Base-by-base conservation (phyloP, 306 rosid species). In the Rosa multiflora region DNA sequence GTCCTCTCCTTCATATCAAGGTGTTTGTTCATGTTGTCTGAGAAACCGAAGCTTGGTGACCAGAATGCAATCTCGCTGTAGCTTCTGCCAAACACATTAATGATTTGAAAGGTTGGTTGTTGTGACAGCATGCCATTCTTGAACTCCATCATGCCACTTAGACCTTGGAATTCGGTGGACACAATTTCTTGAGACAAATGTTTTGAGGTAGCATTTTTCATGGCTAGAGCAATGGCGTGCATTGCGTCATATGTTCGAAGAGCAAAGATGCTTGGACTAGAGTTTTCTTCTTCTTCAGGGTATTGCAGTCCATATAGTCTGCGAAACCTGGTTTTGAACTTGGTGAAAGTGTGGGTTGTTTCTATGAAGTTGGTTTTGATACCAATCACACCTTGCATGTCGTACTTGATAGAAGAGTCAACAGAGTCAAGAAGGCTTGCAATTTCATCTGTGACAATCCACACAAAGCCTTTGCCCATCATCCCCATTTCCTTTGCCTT, bases 361-460 rank as follows among this genome's bases (percentile, higher is more conserved):
- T 83, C 88, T 12, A 47, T 46, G 55, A 88, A 84, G 40, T 74
- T 78, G 18, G 87, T 84, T 81, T 80, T 82, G 43, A 90, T 74
- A 40, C 94, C 94, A 75, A 92, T n/a, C 8, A 92, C 81, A 37
- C 90, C 91, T 83, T 87, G 89, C 97, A 92, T 88, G 76, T 78
- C 76, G 26, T 8, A 21, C 51, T 43, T 86, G 46, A 56, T 64
- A 8, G 90, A 87, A 3, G 87, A 68, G 20, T 90, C 85, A 56
- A 81, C 82, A 5, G 90, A 83, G 76, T 86, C 87, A 20, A 92
- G 82, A 61, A 80, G 81, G 72, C 85, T 72, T 23, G 88, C 83
- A 62, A 90, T 76, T 58, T 83, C 87, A 75, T 87, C 87, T 4
- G 86, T 81, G 29, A 92, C 77, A 39, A 90, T 76, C 94, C 93